Conservation (phyloP, 495 filamentous ascomycete species). For the Annulohypoxylon bovei region DNA sequence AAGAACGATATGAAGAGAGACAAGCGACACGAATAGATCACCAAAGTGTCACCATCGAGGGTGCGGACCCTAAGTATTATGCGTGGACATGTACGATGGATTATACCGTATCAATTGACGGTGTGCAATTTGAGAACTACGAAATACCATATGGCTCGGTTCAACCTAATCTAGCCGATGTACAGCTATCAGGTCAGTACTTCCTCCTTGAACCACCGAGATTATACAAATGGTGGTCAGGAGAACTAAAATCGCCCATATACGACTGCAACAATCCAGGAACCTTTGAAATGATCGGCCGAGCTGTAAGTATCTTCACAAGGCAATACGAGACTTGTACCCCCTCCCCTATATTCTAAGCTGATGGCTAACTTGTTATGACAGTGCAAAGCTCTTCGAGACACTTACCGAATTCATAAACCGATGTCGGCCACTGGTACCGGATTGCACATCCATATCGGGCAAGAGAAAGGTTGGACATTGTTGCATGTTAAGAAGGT, state of each 20-base stretch:
- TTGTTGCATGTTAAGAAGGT: constrained; percentile 41
- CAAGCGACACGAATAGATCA: neutral
- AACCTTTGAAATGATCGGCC: neutral
- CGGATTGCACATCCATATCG: constrained; percentile 38
- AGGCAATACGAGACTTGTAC: neutral
- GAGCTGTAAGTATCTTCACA: constrained; percentile 22
- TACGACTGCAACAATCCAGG: constrained; percentile 20
- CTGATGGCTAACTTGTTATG: constrained; percentile 6
- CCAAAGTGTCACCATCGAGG: neutral
- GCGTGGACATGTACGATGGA: neutral
- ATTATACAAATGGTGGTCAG: constrained; percentile 31
- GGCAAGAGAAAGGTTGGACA: constrained; percentile 30
- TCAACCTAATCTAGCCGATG: neutral
- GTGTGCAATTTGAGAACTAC: neutral
- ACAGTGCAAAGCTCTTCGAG: constrained; percentile 28
- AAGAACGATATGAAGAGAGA: too few relatives aligned
- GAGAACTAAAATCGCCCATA: constrained; percentile 31
- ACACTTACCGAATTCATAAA: constrained; percentile 36
- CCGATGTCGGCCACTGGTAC: neutral
- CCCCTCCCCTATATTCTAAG: neutral
- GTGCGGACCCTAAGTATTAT: neutral
- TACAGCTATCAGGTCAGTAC: neutral
- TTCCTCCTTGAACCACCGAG: neutral
- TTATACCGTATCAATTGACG: too few relatives aligned
- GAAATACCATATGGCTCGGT: neutral